phyloP scores from a whole-genome alignment of 2,329 filamentous ascomycete genomes.

The Neoarthrinium moseri region DNA sequence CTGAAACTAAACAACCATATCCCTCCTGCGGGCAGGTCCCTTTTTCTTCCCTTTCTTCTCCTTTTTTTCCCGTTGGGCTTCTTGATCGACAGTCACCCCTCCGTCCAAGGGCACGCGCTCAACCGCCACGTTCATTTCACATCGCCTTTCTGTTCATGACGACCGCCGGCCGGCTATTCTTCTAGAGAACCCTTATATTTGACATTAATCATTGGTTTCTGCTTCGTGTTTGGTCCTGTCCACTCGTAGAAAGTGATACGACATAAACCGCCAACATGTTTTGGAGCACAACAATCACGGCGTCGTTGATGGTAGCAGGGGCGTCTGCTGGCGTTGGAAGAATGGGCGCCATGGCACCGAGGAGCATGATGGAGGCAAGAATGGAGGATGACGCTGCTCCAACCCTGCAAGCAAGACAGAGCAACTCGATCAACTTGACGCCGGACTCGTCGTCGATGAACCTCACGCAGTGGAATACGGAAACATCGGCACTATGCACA shows the following conservation, averaged over 20 bases:
- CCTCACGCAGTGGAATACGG: conserved; percentile 53
- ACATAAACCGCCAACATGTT: conserved; percentile 29
- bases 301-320: conserved; percentile 33
- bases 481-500: conserved; percentile 59
- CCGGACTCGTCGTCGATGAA: conserved; percentile 45
- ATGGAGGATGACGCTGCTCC: conserved; percentile 6
- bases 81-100: conserved; percentile 17
- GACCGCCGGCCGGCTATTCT: conserved; percentile 8
- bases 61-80: conserved; percentile 18
- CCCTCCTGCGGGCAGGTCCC: conserved; percentile 32
- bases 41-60: conserved; percentile 19
- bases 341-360: conserved; percentile 9
- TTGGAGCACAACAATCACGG: conserved; percentile 31
- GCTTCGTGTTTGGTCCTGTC: neutral
- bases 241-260: conserved; percentile 2
- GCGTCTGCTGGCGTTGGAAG: conserved; percentile 30
- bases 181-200: neutral
- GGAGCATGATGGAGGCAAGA: conserved; percentile 4
- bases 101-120: conserved; percentile 11
- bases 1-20: conserved; percentile 24
- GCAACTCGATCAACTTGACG: conserved; percentile 10
- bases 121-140: conserved; percentile 1
- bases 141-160: neutral
- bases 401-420: conserved; percentile 11
- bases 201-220: neutral